Base-by-base conservation (phyloP, 179 eudicot genomes). In the Vitellaria paradoxa region DNA sequence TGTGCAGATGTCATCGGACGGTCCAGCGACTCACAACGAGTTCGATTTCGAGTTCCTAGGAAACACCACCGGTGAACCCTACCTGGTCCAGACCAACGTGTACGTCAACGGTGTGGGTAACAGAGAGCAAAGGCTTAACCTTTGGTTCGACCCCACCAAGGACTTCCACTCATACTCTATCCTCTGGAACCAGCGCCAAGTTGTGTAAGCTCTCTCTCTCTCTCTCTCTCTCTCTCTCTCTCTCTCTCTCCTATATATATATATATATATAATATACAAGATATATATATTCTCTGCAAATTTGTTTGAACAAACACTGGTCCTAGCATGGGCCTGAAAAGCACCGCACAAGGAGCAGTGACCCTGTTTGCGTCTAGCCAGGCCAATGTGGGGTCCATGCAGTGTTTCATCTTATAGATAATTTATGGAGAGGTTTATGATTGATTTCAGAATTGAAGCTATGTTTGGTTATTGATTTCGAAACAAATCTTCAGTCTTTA, bases 41-140 rank as follows among this genome's bases (percentile, higher is more conserved):
- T 91, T 93, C 75, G 97, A 93, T 83, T 93, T 90, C 37, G 97
- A 93, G 85, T 93, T 93, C 72, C 68, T 93, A 60, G 97, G 97
- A 2, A 93, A 93, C 82, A 87, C 89, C 0, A 90, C 86, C 0
- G 97, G 97, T 0, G 93, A 93, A 47, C 97, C 97, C 18, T 93
- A 93, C 84, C 37, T 87, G 52, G 91, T 93, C 0, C 97, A 93
- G 73, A 93, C 97, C 23, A 93, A 93, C 76, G 80, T 93, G 12
- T 93, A 84, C 68, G 96, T 91, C 4, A 93, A 93, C 81, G 97
- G 97, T 3, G 89, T 87, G 14, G 97, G 97, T 4, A 91, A 91
- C 79, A 85, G 98, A 76, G 98, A 93, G 63, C 98, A 93, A 65
- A 88, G 98, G 57, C 83, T 89, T n/a, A 88, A 84, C 79, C 91